Evolutionary conservation across 805 yeast species (phyloP), one percentile per base, ranked within the genome.

Genomic region (Ascoidea tarda): DNA sequence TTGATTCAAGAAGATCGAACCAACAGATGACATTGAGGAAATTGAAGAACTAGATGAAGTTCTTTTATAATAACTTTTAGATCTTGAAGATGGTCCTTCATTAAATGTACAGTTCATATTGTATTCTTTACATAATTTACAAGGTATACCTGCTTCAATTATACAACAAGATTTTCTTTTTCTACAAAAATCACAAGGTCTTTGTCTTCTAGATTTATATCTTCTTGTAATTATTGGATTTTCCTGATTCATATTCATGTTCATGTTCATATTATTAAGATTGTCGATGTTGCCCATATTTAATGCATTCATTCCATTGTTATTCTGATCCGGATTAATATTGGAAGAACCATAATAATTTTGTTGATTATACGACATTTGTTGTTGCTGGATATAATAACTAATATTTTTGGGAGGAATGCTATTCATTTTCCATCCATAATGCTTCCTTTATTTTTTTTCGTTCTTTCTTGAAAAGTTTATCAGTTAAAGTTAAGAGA

Each of bases 141-240:
- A 67, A 47, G 67, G 66, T 6, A 61, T 53, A 50, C 62, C 62
- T n/a, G 60, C 61, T 46, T 64, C 63, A 53, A 67, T 65, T 28
- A 67, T 66, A 57, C 70, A 67, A 57, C 70, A 67, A 1, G 69
- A 62, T 53, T 67, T 67, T 32, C 70, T 55, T 49, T 60, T 62
- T 33, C 70, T 60, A 57, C 70, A 67, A 50, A 65, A 64, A 51
- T 67, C 70, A 52, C 70, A 67, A 6, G 70, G 70, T 47, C 70
- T 55, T 51, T 65, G 66, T 45, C 62, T 60, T 46, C 70, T 59
- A 2, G 68, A 65, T 48, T 66, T 67, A 56, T 67, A 67, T 10
- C 69, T 67, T 51, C 70, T 38, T 38, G 44, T 38, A 10, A 38
- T 38, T 38, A 38, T 10, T 38, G 8, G 8, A 14, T 2, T 38